A percentile compares a stretch with the other conserved stretches of the same genome.
These are phyloP conservation scores for Sugiyamaella novakii DNA, from an alignment of 1,139 yeast genomes.

Conservation along the genomic window DNA sequence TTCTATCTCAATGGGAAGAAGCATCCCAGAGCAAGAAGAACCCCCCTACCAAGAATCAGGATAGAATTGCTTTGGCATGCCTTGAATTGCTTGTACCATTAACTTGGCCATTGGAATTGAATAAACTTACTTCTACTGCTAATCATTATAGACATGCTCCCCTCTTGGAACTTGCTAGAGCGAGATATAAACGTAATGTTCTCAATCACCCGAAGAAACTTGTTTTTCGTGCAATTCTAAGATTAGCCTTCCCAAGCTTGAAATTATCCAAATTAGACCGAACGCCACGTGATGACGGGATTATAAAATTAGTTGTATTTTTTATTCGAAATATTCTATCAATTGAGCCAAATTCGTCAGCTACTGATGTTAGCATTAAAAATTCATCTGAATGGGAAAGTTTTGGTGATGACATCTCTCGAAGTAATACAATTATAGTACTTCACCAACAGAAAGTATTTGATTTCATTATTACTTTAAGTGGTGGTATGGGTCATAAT, in stretches of 20 bases:
- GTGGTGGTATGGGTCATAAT: constrained; percentile 64
- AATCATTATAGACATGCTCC: constrained; percentile 61
- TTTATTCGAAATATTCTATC: constrained; percentile 74
- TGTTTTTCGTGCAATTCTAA: constrained; percentile 66
- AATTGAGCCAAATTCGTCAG: constrained; percentile 58
- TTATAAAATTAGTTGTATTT: constrained; percentile 69
- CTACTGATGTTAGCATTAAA: constrained; percentile 36
- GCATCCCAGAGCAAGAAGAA: constrained; percentile 38
- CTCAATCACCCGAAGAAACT: constrained; percentile 61
- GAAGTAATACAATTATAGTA: constrained; percentile 57
- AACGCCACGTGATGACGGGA: constrained; percentile 69
- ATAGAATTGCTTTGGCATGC: constrained; percentile 67
- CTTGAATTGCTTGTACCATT: constrained; percentile 80
- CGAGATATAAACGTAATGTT: constrained; percentile 69
- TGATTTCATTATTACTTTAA: constrained; percentile 65
- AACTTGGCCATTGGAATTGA: constrained; percentile 80
- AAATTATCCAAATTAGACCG: constrained; percentile 58
- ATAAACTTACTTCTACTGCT: constrained; percentile 50
- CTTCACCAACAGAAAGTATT: constrained; percentile 72
- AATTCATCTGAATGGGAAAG: constrained; percentile 20
- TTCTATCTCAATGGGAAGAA: constrained; percentile 74
- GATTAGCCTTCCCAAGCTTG: constrained; percentile 70
- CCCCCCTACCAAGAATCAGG: constrained; percentile 41
- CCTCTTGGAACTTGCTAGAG: constrained; percentile 66
- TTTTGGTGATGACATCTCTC: constrained; percentile 56